Evolutionary conservation across 192 early-diverging fungal species (phyloP).

Genomic region (Pilaira anomala): DNA sequence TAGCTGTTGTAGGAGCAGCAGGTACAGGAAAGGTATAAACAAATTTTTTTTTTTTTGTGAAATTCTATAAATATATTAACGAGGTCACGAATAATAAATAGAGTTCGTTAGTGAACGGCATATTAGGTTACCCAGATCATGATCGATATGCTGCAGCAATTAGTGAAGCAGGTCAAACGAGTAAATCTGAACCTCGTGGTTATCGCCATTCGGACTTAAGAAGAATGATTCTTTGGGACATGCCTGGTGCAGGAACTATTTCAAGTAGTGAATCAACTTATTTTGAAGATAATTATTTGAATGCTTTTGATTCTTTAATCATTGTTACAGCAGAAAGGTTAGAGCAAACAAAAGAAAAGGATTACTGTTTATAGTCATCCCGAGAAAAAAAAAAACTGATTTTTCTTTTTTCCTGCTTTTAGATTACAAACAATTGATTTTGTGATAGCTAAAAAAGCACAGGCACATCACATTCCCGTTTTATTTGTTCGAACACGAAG

Average conservation of each 20-base stretch:
- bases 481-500: slow-evolving; percentile 32
- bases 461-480: slow-evolving; percentile 22
- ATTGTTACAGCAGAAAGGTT: slow-evolving; percentile 38
- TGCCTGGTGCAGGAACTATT: slow-evolving; percentile 32
- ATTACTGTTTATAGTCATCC: neutral
- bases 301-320: slow-evolving; percentile 38
- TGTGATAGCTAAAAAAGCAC: slow-evolving; percentile 24
- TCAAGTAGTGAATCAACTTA: slow-evolving; percentile 30
- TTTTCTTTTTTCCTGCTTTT: neutral
- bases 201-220: slow-evolving; percentile 34
- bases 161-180: slow-evolving; percentile 30
- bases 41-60: slow-evolving; percentile 13
- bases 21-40: slow-evolving; percentile 39
- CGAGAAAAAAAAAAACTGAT: neutral
- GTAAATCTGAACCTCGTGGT: slow-evolving; percentile 9
- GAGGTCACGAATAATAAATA: neutral
- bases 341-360: slow-evolving; percentile 2
- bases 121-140: slow-evolving; percentile 32
- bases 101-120: slow-evolving; percentile 39
- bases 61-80: neutral
- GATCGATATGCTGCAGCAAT: slow-evolving; percentile 27
- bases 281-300: slow-evolving; percentile 39
- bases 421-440: slow-evolving; percentile 29
- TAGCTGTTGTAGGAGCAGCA: slow-evolving; percentile 33
- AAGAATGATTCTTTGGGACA: slow-evolving; percentile 37